Percentiles rank a stretch among this genome's conserved stretches.
phyloP scores from a whole-genome alignment of 148 eudicot species.

The Rhododendron vialii region DNA sequence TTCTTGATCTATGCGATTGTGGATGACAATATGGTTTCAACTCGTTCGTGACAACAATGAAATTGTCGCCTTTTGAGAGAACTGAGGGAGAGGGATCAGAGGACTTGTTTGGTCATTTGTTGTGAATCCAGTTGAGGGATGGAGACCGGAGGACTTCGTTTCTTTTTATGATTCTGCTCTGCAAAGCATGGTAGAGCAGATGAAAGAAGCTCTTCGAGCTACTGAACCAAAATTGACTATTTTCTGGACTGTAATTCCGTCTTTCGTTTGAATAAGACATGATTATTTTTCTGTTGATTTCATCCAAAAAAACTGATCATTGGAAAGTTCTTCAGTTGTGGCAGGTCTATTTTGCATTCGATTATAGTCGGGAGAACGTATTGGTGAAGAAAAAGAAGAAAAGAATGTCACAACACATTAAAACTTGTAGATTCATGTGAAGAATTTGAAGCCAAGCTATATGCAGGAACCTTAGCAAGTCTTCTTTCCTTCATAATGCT shows the following conservation, averaged over 20 bases:
- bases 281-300: background rate
- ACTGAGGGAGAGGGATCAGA: background rate
- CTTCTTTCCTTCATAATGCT: conserved; percentile 52
- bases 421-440: conserved; percentile 7
- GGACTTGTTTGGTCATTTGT: background rate
- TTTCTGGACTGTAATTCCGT: background rate
- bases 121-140: background rate
- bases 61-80: background rate
- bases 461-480: conserved; percentile 65
- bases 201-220: background rate
- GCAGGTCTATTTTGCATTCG: background rate
- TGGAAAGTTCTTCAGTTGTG: background rate
- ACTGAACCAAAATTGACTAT: background rate
- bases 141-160: background rate
- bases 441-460: conserved; percentile 35
- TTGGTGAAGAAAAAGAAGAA: background rate
- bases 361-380: background rate
- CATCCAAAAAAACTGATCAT: background rate
- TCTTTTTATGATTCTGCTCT: background rate
- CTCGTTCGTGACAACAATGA: background rate
- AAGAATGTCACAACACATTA: background rate
- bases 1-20: background rate
- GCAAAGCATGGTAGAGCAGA: background rate
- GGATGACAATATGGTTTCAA: background rate
- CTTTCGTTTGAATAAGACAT: background rate